These are phyloP conservation scores for Fomitopsis schrenkii DNA, from an alignment of 1,284 basidiomycete genomes.

Conservation along the genomic window DNA sequence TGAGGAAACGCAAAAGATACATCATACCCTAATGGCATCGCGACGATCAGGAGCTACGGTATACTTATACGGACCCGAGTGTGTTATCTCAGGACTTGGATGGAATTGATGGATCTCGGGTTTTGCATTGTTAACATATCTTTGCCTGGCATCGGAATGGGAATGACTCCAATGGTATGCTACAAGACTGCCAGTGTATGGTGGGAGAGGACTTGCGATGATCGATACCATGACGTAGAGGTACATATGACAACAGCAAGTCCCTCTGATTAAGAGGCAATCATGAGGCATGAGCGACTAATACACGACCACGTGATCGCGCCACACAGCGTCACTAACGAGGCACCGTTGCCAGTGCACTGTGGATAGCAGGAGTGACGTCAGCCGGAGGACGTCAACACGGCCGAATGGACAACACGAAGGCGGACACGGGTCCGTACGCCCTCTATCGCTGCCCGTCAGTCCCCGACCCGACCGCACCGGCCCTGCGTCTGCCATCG, in stretches of 20 bases:
- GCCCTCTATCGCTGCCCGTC: not conserved
- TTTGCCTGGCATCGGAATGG: too few relatives aligned
- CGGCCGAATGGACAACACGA: not conserved
- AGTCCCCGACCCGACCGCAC: not conserved
- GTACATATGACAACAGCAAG: too few relatives aligned
- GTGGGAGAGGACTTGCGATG: too few relatives aligned
- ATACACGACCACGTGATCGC: conserved; percentile 1
- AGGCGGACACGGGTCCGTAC: not conserved
- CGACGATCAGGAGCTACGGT: not conserved
- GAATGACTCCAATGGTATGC: too few relatives aligned
- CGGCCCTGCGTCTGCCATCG: not conserved
- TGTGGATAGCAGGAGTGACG: not conserved
- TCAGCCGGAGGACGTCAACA: not conserved
- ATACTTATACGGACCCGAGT: not conserved
- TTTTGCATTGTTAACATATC: too few relatives aligned
- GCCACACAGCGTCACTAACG: not conserved
- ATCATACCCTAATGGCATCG: not conserved
- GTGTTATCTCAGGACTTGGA: not conserved
- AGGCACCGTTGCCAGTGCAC: too few relatives aligned
- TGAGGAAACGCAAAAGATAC: not conserved
- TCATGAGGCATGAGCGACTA: not conserved
- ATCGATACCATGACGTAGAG: too few relatives aligned
- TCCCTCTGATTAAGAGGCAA: too few relatives aligned
- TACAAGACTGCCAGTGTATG: too few relatives aligned
- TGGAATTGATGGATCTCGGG: not conserved